Evolutionary conservation across 495 filamentous ascomycete species (phyloP), one percentile per base, ranked within the genome.

Genomic region (Talaromyces stipitatus): DNA sequence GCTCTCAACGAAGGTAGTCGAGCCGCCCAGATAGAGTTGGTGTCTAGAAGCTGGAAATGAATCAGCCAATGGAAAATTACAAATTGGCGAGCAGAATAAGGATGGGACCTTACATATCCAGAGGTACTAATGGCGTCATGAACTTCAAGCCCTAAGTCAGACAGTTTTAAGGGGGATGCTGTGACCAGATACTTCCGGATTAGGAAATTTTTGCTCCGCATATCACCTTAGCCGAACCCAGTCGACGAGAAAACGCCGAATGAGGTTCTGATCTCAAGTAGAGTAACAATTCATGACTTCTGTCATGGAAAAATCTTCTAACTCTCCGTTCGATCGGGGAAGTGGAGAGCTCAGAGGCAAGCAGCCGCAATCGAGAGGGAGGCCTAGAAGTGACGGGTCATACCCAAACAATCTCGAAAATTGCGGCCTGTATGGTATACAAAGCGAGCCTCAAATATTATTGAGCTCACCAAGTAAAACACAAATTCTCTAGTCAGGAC

Each of bases 101-200:
- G 48, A 30, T 51, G 48, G 48, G 48, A 51, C 48, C 48, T 51
- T 51, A 22, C 48, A 51, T 51, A 51, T 51, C 48, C 48, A 30
- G 48, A 51, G 27, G 12, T 30, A 51, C 27, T 29, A 28, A 30
- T 51, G 16, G 27, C 48, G 48, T 51, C 48, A 51, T 51, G 14
- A 51, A 48, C 1, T 7, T 48, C 45, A 48, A 48, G 45, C 20
- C 22, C 24, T 24, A 20, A 48, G 22, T 3, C 16, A 46, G 11
- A 24, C 22, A 46, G 20, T 18, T 51, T 18, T 12, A 7, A 16
- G 16, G 20, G 10, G 48, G 27, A 51, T 51, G 48, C 26, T 51
- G 48, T 51, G 48, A 12, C 48, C 26, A 28, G 36, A 11, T 46
- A 28, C 36, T 41, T 55, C 54, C 54, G 54, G 54, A 55, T 38